phyloP scores from a whole-genome alignment of 2,329 filamentous ascomycete genomes.

The Zopfia rhizophila region DNA sequence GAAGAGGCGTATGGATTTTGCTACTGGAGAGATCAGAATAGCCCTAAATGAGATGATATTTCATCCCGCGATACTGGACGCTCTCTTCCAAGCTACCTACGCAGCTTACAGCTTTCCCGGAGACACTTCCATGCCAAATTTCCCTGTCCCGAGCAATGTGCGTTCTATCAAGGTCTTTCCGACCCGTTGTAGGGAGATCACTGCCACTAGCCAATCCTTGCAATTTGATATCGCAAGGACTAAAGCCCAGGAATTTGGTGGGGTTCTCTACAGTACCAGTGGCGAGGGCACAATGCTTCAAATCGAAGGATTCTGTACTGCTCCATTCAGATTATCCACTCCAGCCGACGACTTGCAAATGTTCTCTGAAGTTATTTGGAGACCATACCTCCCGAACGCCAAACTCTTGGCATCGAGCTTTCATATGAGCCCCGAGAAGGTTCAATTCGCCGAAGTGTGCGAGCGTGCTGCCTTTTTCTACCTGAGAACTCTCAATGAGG shows the following conservation, averaged over 20 bases:
- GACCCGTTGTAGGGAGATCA: constrained; percentile 10
- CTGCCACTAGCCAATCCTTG: neutral
- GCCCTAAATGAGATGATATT: constrained; percentile 39
- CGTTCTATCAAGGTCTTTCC: constrained; percentile 34
- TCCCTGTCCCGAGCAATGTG: constrained; percentile 34
- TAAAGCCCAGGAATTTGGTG: constrained; percentile 2
- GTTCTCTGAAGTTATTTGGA: constrained; percentile 21
- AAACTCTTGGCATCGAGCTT: neutral
- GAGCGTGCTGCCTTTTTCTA: constrained; percentile 16
- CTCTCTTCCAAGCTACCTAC: constrained; percentile 40
- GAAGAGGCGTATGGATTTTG: constrained; percentile 15
- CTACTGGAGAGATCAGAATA: constrained; percentile 8
- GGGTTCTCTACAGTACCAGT: neutral
- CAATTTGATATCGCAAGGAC: constrained; percentile 5
- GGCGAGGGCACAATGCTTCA: constrained; percentile 11
- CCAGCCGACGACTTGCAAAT: constrained; percentile 21
- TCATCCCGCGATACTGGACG: constrained; percentile 43
- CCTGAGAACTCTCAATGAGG: constrained; percentile 8
- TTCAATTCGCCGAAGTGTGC: neutral
- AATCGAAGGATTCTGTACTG: constrained; percentile 18
- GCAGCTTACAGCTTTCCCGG: constrained; percentile 37
- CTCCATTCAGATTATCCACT: constrained; percentile 14
- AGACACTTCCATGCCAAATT: constrained; percentile 34
- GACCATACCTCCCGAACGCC: constrained; percentile 1
- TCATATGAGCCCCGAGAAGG: neutral